These are phyloP conservation scores for Earliella scabrosa DNA, from an alignment of 1,284 basidiomycete genomes.

Conservation along the genomic window DNA sequence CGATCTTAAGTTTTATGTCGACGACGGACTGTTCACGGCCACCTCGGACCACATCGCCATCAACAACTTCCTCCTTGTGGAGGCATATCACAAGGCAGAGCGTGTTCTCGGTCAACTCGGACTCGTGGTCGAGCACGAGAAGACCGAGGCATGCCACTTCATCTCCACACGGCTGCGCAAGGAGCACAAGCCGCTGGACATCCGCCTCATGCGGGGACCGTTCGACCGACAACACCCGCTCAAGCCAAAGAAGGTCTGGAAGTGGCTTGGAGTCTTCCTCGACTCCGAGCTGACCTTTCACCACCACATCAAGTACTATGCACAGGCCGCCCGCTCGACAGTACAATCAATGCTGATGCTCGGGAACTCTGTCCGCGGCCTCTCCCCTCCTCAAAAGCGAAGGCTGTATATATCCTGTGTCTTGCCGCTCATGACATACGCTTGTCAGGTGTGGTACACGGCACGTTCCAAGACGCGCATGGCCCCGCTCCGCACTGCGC, in stretches of 20 bases:
- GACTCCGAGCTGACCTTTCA: conserved; percentile 26
- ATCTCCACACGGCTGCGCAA: neutral
- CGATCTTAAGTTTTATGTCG: no score
- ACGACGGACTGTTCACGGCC: conserved; percentile 16
- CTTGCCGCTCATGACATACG: neutral
- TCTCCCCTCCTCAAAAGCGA: neutral
- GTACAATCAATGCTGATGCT: neutral
- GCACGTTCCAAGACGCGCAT: neutral
- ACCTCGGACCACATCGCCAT: no score
- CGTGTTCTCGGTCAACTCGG: conserved; percentile 1
- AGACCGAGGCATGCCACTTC: conserved; percentile 20
- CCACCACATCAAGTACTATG: neutral
- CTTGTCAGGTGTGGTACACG: neutral
- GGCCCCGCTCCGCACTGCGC: neutral
- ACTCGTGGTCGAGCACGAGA: conserved; percentile 12
- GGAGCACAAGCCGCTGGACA: neutral
- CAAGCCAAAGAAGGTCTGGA: neutral
- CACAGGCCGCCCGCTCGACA: neutral
- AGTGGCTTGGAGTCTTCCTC: conserved; percentile 39
- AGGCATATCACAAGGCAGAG: neutral
- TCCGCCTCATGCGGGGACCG: neutral
- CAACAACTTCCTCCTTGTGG: neutral
- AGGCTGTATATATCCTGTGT: neutral
- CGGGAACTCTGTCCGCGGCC: neutral
- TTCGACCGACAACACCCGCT: neutral